Evolutionary conservation across 1,139 yeast species (phyloP).

Genomic region (Hansenula lynferdii): DNA sequence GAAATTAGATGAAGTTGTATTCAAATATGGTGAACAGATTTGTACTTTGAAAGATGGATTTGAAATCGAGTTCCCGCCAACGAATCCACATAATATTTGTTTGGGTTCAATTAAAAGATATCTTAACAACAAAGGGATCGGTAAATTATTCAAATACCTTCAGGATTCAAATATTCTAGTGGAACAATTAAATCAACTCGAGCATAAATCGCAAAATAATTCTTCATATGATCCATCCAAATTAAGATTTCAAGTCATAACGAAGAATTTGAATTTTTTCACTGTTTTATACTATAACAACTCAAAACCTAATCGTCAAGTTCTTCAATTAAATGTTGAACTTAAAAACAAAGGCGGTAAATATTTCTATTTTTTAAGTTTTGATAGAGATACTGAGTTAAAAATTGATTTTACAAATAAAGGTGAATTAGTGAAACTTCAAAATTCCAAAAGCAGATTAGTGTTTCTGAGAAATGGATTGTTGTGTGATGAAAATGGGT

Average conservation of each 20-base stretch:
- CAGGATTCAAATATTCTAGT: slow-evolving; percentile 17
- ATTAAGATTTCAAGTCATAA: slow-evolving; percentile 14
- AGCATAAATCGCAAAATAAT: background rate
- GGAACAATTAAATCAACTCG: slow-evolving; percentile 10
- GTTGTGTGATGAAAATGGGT: slow-evolving; percentile 11
- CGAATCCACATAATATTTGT: slow-evolving; percentile 21
- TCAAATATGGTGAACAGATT: slow-evolving; percentile 19
- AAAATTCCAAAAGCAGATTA: slow-evolving; percentile 3
- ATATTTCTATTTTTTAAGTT: slow-evolving; percentile 4
- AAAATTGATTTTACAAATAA: slow-evolving; percentile 8
- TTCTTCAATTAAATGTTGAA: slow-evolving; percentile 11
- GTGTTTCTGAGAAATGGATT: slow-evolving; percentile 14
- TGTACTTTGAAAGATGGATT: slow-evolving; percentile 17
- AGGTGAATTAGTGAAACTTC: slow-evolving; percentile 5
- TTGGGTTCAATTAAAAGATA: slow-evolving; percentile 17
- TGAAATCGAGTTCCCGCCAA: slow-evolving; percentile 17
- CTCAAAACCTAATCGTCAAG: slow-evolving; percentile 2
- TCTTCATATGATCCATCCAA: slow-evolving; percentile 2
- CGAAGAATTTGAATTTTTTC: slow-evolving; percentile 17
- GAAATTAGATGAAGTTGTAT: slow-evolving; percentile 20
- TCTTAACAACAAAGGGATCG: slow-evolving; percentile 17
- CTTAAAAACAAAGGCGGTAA: slow-evolving; percentile 7
- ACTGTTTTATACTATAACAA: slow-evolving; percentile 16
- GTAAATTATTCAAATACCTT: slow-evolving; percentile 17
- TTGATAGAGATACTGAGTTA: slow-evolving; percentile 5